Conservation (phyloP, 192 early-diverging fungal genomes). For the Backusella liffmaniae region DNA sequence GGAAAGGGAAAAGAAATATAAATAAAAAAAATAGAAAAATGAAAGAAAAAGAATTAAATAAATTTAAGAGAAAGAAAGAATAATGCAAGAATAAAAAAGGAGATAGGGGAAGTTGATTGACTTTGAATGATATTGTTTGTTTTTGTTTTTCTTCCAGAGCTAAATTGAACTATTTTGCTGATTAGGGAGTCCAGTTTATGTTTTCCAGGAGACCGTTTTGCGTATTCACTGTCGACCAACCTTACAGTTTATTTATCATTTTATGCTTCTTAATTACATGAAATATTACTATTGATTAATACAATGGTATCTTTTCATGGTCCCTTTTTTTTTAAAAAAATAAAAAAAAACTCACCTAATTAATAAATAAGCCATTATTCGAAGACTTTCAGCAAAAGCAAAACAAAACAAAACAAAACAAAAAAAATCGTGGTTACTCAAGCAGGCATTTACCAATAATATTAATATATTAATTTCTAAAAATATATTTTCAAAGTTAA, state of each 20-base stretch:
- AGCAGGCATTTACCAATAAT: conserved; percentile 1
- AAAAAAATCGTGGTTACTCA: background rate
- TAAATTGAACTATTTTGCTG: conserved; percentile 3
- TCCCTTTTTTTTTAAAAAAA: background rate
- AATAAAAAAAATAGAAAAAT: background rate
- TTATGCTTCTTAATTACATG: background rate
- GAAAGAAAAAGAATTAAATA: background rate
- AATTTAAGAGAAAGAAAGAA: background rate
- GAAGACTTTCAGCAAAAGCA: background rate
- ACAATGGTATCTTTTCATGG: background rate
- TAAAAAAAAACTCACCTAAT: too few species aligned
- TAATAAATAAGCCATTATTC: too few species aligned
- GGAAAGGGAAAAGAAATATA: background rate
- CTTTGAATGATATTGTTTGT: background rate
- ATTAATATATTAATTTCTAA: background rate
- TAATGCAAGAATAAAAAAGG: background rate
- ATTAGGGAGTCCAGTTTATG: background rate
- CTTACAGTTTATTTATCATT: background rate
- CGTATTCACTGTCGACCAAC: background rate
- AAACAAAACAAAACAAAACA: background rate
- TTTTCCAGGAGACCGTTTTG: background rate
- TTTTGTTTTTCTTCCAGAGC: background rate
- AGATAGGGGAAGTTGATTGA: background rate
- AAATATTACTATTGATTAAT: background rate
- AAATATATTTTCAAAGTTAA: conserved; percentile 4